Percentiles rank a stretch among this genome's conserved stretches.
phyloP scores from a whole-genome alignment of 2,329 filamentous ascomycete species.

The Fusarium pilosicola region DNA sequence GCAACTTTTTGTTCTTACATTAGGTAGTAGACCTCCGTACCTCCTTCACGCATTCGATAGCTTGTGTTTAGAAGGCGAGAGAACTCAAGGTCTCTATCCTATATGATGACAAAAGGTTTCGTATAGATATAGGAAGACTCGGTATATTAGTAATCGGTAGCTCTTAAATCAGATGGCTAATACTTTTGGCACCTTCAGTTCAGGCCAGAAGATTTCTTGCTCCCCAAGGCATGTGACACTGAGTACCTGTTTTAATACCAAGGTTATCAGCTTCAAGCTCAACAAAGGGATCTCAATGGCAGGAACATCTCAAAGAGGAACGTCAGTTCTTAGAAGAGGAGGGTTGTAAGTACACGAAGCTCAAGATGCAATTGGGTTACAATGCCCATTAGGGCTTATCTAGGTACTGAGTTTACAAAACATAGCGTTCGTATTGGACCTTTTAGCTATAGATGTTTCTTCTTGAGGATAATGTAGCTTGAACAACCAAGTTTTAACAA shows the following conservation, averaged over 20 bases:
- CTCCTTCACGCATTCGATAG: not conserved
- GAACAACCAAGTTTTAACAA: not conserved
- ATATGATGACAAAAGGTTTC: not conserved
- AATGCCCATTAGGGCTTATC: not conserved
- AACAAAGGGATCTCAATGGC: not conserved
- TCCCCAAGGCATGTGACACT: not conserved
- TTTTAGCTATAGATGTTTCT: not conserved
- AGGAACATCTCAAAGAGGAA: not conserved
- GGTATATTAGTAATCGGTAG: not conserved
- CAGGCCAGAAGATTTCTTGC: not conserved
- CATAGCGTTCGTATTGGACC: not conserved
- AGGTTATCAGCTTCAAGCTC: not conserved
- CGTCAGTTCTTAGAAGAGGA: not conserved
- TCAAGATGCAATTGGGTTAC: not conserved
- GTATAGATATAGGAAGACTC: not conserved
- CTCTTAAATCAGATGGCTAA: not conserved
- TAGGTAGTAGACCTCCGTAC: not conserved
- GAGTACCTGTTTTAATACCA: not conserved
- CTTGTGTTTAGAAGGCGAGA: not conserved
- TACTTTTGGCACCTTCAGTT: not conserved
- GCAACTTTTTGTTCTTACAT: not conserved
- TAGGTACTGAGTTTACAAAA: not conserved
- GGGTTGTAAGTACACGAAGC: not conserved
- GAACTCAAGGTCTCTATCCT: not conserved
- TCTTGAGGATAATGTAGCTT: not conserved